These are phyloP conservation scores for Albophoma yamanashiensis DNA, from an alignment of 2,329 filamentous ascomycete genomes.

Conservation along the genomic window DNA sequence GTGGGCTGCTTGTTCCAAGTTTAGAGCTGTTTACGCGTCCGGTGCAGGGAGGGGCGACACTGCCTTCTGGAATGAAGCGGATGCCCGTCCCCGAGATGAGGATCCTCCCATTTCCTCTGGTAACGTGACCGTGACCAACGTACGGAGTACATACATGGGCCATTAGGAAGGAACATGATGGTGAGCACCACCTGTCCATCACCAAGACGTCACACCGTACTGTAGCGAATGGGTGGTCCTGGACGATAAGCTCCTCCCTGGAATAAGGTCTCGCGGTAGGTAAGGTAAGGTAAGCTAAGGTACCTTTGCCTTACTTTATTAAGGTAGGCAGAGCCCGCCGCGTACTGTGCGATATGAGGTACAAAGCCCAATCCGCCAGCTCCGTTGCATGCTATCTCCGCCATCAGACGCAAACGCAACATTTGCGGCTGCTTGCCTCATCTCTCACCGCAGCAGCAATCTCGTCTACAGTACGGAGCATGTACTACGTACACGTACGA, in stretches of 20 bases:
- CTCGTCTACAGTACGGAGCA: too few species aligned
- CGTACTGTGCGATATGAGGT: too few species aligned
- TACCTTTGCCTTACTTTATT: too few species aligned
- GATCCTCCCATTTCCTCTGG: not conserved
- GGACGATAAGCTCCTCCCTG: not conserved
- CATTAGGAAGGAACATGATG: not conserved
- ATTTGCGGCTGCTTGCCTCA: not conserved
- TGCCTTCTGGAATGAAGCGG: not conserved
- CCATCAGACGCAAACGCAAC: not conserved
- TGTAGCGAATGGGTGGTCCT: not conserved
- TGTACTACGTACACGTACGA: too few species aligned
- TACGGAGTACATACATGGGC: not conserved
- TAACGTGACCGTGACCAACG: not conserved
- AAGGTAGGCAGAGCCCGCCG: too few species aligned
- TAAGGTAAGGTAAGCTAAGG: too few species aligned
- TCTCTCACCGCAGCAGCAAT: not conserved
- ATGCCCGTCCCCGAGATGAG: not conserved
- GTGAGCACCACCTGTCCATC: not conserved
- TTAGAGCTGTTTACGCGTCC: not conserved
- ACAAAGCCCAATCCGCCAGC: not conserved
- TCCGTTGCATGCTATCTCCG: not conserved
- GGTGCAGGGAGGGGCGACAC: not conserved
- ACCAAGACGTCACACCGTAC: not conserved
- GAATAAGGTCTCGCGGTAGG: not conserved
- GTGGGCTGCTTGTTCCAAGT: not conserved